Base-by-base conservation (phyloP, 1,139 yeast genomes). In the Arxiozyma telluris region DNA sequence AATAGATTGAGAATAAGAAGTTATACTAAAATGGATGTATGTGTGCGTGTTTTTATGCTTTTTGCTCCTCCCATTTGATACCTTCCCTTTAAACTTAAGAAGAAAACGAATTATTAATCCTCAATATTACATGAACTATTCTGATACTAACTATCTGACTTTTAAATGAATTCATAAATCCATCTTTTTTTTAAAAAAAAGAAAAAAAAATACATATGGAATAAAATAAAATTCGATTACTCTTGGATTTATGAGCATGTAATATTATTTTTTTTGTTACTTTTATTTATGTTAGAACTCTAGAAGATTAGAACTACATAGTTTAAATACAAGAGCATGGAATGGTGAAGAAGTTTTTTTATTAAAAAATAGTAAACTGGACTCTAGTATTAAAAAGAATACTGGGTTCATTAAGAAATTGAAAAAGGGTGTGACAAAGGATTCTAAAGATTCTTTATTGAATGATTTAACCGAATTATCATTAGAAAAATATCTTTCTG, bases 361-460 rank as follows among this genome's bases (percentile, higher is more conserved):
- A 2, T 41, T 59, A 15, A 61, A 71, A 0, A 65, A 74, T 1
- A 58, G 66, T 18, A 76, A 78, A 49, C 72, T 84, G 18, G 97
- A 91, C 65, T 75, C 95, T 0, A 84, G 93, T 52, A 73, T 91
- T 57, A 91, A 90, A 74, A 87, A 85, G 66, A 89, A 91, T 66
- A 84, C 90, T 4, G 86, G 90, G 0, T 87, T 89, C 61, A 83
- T 89, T 55, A 85, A 84, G 64, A 85, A 85, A 62, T 70, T 89
- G 52, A 77, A 83, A 58, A 74, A 79, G 4, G 76, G 84, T 3
- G 71, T 89, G 47, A 77, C 72, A 43, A 78, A 74, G 43, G 85
- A 81, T 3, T 69, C 72, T 30, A 74, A 72, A 49, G 62, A 65
- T 4, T 66, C 76, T 5, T 69, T 87, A 5, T 57, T 88, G 38